Conservation (phyloP, 2,329 filamentous ascomycete species). For the Xylaria sp. region DNA sequence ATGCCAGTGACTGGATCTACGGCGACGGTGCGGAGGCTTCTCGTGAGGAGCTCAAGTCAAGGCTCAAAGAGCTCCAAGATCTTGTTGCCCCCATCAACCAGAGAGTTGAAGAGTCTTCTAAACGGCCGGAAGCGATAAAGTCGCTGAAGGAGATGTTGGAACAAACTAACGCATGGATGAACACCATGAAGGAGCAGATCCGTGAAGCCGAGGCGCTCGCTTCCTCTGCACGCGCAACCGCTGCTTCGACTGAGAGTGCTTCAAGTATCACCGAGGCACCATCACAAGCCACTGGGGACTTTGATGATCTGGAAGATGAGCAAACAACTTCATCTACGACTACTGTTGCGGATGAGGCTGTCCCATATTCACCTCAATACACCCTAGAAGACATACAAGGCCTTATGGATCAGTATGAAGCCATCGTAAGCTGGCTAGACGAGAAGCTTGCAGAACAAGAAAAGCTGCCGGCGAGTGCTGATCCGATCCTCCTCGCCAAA, state of each 20-base stretch:
- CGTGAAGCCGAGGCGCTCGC: constrained; percentile 59
- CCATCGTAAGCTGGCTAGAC: constrained; percentile 67
- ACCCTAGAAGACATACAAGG: constrained; percentile 64
- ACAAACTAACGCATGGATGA: constrained; percentile 64
- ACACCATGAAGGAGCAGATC: constrained; percentile 65
- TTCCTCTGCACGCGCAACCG: constrained; percentile 46
- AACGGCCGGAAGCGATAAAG: constrained; percentile 65
- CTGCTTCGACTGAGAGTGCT: constrained; percentile 37
- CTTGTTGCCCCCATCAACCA: constrained; percentile 73
- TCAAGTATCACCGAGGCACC: constrained; percentile 44
- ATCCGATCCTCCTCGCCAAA: constrained; percentile 67
- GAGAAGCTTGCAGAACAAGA: constrained; percentile 66
- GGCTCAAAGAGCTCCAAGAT: constrained; percentile 69
- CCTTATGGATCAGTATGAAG: constrained; percentile 57
- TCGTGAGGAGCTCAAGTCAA: constrained; percentile 67
- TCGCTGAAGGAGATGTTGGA: constrained; percentile 65
- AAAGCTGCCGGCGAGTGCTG: constrained; percentile 61
- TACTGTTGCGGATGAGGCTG: constrained; percentile 44
- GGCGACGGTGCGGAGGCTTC: constrained; percentile 73
- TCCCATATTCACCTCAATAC: constrained; percentile 62
- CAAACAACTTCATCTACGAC: constrained; percentile 37
- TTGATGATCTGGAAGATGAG: constrained; percentile 77
- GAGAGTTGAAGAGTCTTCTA: constrained; percentile 65
- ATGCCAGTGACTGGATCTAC: constrained; percentile 85
- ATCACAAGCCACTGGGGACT: constrained; percentile 44